phyloP scores from a whole-genome alignment of 352 stramenopile species.

The Peronospora farinosa region DNA sequence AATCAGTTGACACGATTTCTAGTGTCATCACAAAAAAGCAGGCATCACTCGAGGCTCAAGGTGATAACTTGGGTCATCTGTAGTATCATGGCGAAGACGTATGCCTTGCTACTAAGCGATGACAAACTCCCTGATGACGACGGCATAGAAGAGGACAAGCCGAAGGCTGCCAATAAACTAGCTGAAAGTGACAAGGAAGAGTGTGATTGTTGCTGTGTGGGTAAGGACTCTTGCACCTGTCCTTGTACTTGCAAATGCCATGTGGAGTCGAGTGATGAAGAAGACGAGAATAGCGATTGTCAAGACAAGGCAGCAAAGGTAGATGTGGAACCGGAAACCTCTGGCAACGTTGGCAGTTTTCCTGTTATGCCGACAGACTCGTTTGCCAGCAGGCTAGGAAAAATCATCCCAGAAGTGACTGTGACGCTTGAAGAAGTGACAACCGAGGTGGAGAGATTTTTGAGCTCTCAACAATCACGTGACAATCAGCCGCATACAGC shows the following conservation, averaged over 20 bases:
- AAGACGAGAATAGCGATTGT: conserved; percentile 13
- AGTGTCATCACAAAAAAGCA: conserved; percentile 61
- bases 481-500: conserved; percentile 15
- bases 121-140: conserved; percentile 54
- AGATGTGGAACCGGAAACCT: not conserved
- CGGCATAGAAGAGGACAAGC: conserved; percentile 1
- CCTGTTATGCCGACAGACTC: conserved; percentile 19
- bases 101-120: conserved; percentile 59
- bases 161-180: conserved; percentile 10
- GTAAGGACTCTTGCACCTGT: conserved; percentile 50
- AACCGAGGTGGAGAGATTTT: conserved; percentile 26
- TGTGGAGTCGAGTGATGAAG: conserved; percentile 53
- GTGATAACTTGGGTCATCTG: conserved; percentile 84
- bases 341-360: conserved; percentile 6
- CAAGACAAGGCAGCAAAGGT: conserved; percentile 2
- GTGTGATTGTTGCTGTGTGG: conserved; percentile 71
- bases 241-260: conserved; percentile 66
- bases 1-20: conserved; percentile 78
- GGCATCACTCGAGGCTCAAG: conserved; percentile 74
- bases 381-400: conserved; percentile 15
- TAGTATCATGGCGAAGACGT: conserved; percentile 80
- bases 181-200: conserved; percentile 55
- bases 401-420: conserved; percentile 12
- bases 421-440: conserved; percentile 27
- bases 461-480: conserved; percentile 13